Evolutionary conservation across 1,284 basidiomycete genomes (phyloP).

Genomic region (Sphagnurus paluster): DNA sequence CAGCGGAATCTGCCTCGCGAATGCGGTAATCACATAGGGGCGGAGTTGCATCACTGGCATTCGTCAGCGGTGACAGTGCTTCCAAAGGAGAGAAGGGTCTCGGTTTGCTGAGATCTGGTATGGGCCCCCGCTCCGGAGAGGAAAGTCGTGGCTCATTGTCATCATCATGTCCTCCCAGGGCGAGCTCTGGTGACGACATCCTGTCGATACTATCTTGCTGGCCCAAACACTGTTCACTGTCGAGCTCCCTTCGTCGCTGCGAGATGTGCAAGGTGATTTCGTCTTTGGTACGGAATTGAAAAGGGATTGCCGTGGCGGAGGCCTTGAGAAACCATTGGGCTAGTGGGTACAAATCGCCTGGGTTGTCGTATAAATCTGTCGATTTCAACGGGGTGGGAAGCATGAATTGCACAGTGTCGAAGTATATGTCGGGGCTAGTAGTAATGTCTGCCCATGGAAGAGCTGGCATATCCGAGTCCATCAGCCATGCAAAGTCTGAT

Average conservation of each 20-base stretch:
- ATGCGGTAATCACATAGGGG: too few species aligned
- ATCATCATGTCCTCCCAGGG: too few species aligned
- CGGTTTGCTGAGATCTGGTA: too few species aligned
- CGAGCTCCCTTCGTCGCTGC: neutral
- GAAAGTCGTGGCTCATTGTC: too few species aligned
- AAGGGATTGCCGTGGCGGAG: neutral
- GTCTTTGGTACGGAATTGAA: neutral
- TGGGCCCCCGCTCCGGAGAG: too few species aligned
- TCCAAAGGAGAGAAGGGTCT: too few species aligned
- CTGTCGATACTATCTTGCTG: too few species aligned
- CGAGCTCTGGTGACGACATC: too few species aligned
- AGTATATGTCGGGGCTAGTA: neutral
- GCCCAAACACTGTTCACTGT: too few species aligned
- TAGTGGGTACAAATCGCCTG: neutral
- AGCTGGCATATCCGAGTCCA: neutral
- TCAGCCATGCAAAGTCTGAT: neutral
- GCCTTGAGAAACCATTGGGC: neutral
- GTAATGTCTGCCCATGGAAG: neutral
- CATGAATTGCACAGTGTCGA: neutral
- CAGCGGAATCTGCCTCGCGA: too few species aligned
- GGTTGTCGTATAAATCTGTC: neutral
- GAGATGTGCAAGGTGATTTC: neutral
- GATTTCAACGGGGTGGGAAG: neutral
- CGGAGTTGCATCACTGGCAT: too few species aligned
- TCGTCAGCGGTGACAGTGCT: too few species aligned